Percentiles rank a stretch among this genome's conserved stretches.
phyloP scores from a whole-genome alignment of 2,329 filamentous ascomycete species.

The Blastomyces parvus region DNA sequence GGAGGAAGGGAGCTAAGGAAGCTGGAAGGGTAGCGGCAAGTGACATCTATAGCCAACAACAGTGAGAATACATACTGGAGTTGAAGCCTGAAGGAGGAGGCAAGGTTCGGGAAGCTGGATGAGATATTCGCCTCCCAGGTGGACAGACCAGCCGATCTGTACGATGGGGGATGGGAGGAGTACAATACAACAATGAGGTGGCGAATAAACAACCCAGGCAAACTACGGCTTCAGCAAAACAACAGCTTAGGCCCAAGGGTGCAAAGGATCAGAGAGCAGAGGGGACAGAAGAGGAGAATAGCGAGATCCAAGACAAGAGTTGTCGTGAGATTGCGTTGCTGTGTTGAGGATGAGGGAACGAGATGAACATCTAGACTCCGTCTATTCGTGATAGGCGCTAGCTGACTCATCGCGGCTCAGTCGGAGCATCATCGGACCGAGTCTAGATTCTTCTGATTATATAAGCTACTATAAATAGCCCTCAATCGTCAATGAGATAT shows the following conservation, averaged over 20 bases:
- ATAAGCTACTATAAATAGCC: background rate
- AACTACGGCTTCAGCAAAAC: background rate
- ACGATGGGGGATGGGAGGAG: background rate
- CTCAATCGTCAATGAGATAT: background rate
- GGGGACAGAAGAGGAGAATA: background rate
- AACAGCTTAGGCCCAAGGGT: background rate
- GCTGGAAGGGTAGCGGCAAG: background rate
- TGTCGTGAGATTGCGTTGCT: background rate
- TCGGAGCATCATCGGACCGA: constrained; percentile 1
- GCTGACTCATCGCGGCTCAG: background rate
- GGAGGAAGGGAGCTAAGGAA: background rate
- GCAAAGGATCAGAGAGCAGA: background rate
- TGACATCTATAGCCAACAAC: background rate
- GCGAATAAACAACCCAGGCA: background rate
- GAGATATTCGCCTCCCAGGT: constrained; percentile 2
- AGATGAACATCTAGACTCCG: constrained; percentile 2
- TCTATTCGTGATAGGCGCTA: background rate
- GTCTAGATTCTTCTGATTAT: background rate
- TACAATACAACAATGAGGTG: background rate
- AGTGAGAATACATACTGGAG: background rate
- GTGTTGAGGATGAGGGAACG: background rate
- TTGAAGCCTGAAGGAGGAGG: background rate
- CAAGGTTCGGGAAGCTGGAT: background rate
- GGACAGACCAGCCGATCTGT: background rate
- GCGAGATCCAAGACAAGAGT: background rate